A percentile compares a stretch with the other conserved stretches of the same genome.
Conservation (phyloP, 352 stramenopile species). For the Phytophthora ramorum region DNA sequence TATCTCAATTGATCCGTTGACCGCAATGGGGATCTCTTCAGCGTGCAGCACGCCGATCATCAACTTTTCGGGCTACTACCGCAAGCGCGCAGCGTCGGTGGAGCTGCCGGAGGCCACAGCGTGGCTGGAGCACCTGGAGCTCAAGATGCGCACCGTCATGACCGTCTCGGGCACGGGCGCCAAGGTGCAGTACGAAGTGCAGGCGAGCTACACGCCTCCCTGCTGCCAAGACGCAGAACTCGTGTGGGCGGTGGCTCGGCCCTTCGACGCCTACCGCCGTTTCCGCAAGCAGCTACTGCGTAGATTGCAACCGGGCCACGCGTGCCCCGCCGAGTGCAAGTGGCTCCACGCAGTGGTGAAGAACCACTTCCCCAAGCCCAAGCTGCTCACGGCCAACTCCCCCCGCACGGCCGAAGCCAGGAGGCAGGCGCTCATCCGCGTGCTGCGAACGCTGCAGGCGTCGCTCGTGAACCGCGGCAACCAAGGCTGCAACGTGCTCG, state of each 20-base stretch:
- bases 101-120: constrained; percentile 40
- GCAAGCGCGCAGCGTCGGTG: constrained; percentile 34
- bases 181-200: constrained; percentile 32
- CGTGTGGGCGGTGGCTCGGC: constrained; percentile 34
- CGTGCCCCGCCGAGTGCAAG: constrained; percentile 42
- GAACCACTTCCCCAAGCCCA: constrained; percentile 44
- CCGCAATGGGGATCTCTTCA: constrained; percentile 22
- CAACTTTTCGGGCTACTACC: constrained; percentile 39
- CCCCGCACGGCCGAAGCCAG: constrained; percentile 31
- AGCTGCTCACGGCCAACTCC: constrained; percentile 36
- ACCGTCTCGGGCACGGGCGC: constrained; percentile 1
- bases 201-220: constrained; percentile 32
- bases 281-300: constrained; percentile 49
- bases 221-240: constrained; percentile 24
- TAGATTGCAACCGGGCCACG: constrained; percentile 28
- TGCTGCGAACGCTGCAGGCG: constrained; percentile 36
- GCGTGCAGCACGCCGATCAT: constrained; percentile 27
- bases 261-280: constrained; percentile 50
- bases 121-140: constrained; percentile 42
- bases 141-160: constrained; percentile 23
- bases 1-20: neutral
- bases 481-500: constrained; percentile 36
- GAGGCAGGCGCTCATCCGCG: constrained; percentile 33
- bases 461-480: constrained; percentile 44
- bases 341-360: constrained; percentile 47